Base-by-base conservation (phyloP, 2,329 filamentous ascomycete genomes). In the Epichloe sp. region DNA sequence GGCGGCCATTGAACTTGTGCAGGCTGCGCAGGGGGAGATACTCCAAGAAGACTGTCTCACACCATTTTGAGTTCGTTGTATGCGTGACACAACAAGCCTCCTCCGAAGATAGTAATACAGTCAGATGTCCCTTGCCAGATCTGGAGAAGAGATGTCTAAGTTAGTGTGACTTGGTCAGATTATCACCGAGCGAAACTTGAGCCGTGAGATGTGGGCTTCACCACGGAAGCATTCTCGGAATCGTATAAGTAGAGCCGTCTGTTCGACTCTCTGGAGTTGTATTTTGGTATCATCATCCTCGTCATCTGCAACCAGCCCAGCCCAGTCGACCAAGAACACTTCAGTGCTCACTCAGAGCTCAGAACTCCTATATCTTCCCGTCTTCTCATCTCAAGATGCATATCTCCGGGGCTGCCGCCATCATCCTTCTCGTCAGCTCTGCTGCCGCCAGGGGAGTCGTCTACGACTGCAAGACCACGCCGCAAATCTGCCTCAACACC, bases 401-500 rank as follows among this genome's bases (percentile, higher is more conserved):
- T 21, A 17, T n/a, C 40, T 42, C 40, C n/a, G 12, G 40, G 40
- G 15, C 17, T 21, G 40, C 40, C 3, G 17, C 40, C 40, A 12
- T 42, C 40, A 19, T 21, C 5, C 35, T 48, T 19, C 7, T 47
- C 31, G 31, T 37, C 34, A n/a, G 44, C 44, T 47, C 44, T 26
- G 31, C 44, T 37, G 44, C 44, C n/a, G 44, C 44, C 31, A 47
- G 36, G n/a, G 0, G 1, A 4, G 31, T 47, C 11, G 2, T 1
- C 4, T 47, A 47, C 31, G n/a, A 47, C 44, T 47, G 44, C 44
- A 2, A 2, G n/a, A 36, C 15, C 0, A 47, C 44, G 15, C 44
- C 44, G 15, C 19, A 37, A 47, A 47, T 47, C n/a, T 47, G 44
- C n/a, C 44, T 47, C 44, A 47, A 47, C 31, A 47, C 44, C 15